phyloP scores from a whole-genome alignment of 768 basidiomycete species.

The Russula emetica region DNA sequence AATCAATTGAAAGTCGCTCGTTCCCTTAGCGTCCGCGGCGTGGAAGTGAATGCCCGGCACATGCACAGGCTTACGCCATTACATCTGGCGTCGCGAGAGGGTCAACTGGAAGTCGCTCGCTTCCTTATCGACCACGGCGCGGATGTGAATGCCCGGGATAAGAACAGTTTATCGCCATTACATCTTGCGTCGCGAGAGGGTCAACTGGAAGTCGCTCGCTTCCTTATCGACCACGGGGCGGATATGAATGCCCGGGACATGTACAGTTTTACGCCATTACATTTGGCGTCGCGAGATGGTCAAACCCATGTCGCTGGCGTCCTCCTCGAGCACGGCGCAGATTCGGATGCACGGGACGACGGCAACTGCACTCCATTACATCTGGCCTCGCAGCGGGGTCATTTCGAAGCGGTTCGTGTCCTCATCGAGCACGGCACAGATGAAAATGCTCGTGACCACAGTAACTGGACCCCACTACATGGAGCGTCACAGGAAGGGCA shows the following conservation, averaged over 20 bases:
- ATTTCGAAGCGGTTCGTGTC: not conserved
- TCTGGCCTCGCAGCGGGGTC: not conserved
- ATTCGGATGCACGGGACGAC: not conserved
- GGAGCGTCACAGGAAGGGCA: not conserved
- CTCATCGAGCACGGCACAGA: not conserved
- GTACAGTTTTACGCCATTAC: not conserved
- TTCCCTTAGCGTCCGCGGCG: not conserved
- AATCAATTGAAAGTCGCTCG: not conserved
- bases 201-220: not conserved
- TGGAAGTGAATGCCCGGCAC: not conserved
- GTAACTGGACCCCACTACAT: not conserved
- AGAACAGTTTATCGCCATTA: not conserved
- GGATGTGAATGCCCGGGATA: not conserved
- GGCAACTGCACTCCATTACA: not conserved
- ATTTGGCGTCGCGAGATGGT: not conserved
- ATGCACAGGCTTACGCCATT: not conserved
- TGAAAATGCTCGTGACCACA: not conserved
- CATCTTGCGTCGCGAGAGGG: not conserved
- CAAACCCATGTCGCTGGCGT: not conserved
- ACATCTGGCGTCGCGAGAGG: not conserved
- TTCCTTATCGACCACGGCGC: not conserved
- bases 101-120: not conserved
- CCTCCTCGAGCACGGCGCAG: not conserved
- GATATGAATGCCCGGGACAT: not conserved
- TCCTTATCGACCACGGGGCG: not conserved